phyloP scores from a whole-genome alignment of 2,329 filamentous ascomycete species.

The Rhynchosporium graminicola region DNA sequence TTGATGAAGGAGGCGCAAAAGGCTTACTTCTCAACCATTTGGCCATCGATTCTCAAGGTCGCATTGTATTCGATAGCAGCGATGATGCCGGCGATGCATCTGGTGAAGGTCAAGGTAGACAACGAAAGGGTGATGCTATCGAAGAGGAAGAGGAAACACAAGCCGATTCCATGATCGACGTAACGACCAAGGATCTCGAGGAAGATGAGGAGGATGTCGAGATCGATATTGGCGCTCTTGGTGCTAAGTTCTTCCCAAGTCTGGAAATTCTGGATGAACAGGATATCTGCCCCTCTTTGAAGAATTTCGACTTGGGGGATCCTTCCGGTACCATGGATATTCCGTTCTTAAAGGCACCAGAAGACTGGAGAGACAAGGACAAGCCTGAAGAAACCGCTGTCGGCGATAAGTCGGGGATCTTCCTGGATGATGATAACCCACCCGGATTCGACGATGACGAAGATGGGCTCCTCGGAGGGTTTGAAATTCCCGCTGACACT shows the following conservation, averaged over 20 bases:
- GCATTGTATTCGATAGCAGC: constrained; percentile 98
- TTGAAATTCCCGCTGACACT: constrained; percentile 67
- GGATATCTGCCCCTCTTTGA: constrained; percentile 92
- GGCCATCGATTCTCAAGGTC: constrained; percentile 87
- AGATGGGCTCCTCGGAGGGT: constrained; percentile 65
- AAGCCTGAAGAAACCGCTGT: constrained; percentile 53
- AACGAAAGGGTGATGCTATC: constrained; percentile 62
- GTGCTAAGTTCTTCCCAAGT: constrained; percentile 82
- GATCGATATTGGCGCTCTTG: constrained; percentile 76
- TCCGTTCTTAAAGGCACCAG: constrained; percentile 85
- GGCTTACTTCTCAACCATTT: constrained; percentile 92
- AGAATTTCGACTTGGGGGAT: constrained; percentile 89
- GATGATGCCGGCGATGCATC: constrained; percentile 70
- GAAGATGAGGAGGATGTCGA: constrained; percentile 62
- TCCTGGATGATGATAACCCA: constrained; percentile 84
- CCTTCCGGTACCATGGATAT: constrained; percentile 83
- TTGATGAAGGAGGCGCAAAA: constrained; percentile 96
- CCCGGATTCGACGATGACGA: constrained; percentile 83
- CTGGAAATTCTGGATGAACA: constrained; percentile 75
- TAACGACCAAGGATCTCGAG: constrained; percentile 46
- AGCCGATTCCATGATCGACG: constrained; percentile 41
- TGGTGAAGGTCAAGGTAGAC: constrained; percentile 39
- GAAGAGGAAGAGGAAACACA: constrained; percentile 49
- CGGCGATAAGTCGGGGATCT: constrained; percentile 74
- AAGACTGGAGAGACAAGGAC: constrained; percentile 78